phyloP scores from a whole-genome alignment of 768 basidiomycete genomes.

The Clitopilus passeckerianus region DNA sequence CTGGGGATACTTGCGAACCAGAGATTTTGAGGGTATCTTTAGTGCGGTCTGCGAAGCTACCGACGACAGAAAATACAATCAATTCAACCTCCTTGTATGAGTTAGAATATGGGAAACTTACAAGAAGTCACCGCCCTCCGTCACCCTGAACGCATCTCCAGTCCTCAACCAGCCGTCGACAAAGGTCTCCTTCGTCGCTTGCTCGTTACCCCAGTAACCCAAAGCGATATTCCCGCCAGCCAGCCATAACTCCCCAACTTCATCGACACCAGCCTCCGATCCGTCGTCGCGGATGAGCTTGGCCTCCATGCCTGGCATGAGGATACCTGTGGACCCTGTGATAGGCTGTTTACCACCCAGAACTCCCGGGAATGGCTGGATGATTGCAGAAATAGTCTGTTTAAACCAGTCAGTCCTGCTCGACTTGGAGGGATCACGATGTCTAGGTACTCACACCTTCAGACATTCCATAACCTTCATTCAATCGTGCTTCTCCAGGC shows the following conservation, averaged over 20 bases:
- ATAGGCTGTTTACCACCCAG: slow-evolving; percentile 38
- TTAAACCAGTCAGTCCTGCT: neutral
- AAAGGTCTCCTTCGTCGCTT: slow-evolving; percentile 65
- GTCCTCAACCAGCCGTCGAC: slow-evolving; percentile 69
- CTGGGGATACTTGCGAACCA: slow-evolving; percentile 75
- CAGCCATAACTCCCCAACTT: slow-evolving; percentile 49
- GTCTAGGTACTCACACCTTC: slow-evolving; percentile 43
- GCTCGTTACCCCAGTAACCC: slow-evolving; percentile 72
- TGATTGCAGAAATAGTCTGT: slow-evolving; percentile 52
- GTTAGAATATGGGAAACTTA: slow-evolving; percentile 25
- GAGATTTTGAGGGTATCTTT: slow-evolving; percentile 85
- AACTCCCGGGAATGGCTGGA: slow-evolving; percentile 37
- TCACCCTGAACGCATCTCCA: slow-evolving; percentile 64
- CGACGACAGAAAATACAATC: neutral
- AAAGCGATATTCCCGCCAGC: slow-evolving; percentile 48
- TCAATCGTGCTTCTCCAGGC: slow-evolving; percentile 24
- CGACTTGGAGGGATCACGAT: neutral
- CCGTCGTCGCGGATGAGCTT: slow-evolving; percentile 60
- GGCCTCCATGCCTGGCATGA: slow-evolving; percentile 61
- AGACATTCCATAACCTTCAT: slow-evolving; percentile 69
- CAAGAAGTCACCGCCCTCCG: slow-evolving; percentile 63
- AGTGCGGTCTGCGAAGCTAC: slow-evolving; percentile 69
- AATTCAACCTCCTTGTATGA: neutral
- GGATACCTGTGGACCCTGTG: slow-evolving; percentile 47
- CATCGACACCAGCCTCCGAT: slow-evolving; percentile 39